Conservation (phyloP, 1,284 basidiomycete species). For the Somion occarium region DNA sequence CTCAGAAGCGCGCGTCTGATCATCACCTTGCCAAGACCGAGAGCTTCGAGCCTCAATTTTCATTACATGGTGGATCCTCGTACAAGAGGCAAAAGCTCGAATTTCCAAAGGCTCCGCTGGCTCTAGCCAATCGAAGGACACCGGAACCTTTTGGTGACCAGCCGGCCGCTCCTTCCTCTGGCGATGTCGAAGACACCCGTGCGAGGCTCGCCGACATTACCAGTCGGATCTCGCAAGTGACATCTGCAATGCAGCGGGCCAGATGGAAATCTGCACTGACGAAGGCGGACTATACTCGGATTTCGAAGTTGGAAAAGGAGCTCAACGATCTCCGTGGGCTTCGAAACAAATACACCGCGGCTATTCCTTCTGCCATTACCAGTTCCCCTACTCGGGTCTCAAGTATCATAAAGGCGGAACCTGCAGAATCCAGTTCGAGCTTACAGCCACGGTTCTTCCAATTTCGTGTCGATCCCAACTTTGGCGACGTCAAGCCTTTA, state of each 20-base stretch:
- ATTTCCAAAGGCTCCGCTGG: neutral
- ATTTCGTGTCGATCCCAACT: neutral
- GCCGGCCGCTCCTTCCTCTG: neutral
- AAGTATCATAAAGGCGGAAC: neutral
- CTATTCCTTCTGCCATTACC: conserved; percentile 19
- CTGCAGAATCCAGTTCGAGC: conserved; percentile 16
- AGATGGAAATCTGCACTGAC: conserved; percentile 25
- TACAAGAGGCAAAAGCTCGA: neutral
- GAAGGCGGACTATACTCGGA: conserved; percentile 28
- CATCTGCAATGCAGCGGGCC: conserved; percentile 19
- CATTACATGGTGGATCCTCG: no score
- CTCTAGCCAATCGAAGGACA: neutral
- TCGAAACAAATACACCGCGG: conserved; percentile 23
- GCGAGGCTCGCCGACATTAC: conserved; percentile 25
- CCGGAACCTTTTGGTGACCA: neutral
- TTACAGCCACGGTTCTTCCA: neutral
- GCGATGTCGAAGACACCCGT: conserved; percentile 7
- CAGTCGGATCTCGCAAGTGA: conserved; percentile 18
- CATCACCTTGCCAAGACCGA: no score
- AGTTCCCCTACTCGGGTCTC: conserved; percentile 1
- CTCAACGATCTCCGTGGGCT: conserved; percentile 17
- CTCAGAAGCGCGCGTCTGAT: conserved; percentile 32
- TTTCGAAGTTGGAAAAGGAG: conserved; percentile 16
- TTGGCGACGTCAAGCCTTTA: neutral
- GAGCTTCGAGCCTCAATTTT: no score